Conservation (phyloP, 805 yeast species). For the Saturnispora besseyi region DNA sequence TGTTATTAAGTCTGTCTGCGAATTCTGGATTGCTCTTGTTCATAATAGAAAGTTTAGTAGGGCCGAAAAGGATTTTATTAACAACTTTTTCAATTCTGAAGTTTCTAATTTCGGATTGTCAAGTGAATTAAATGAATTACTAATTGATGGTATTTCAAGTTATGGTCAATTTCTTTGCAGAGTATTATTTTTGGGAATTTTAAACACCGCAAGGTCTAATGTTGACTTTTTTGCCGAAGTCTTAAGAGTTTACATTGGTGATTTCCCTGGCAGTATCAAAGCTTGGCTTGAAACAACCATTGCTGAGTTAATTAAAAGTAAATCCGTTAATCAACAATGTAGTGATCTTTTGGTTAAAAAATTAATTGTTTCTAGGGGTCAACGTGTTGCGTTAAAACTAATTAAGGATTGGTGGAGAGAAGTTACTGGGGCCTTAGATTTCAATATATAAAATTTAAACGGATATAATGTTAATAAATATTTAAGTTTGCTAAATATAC, state of each 20-base stretch:
- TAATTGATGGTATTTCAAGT: slow-evolving; percentile 24
- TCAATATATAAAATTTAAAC: slow-evolving; percentile 12
- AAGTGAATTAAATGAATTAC: neutral
- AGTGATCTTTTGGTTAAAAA: slow-evolving; percentile 44
- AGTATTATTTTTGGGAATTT: slow-evolving; percentile 33
- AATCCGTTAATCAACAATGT: slow-evolving; percentile 16
- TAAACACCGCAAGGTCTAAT: slow-evolving; percentile 49
- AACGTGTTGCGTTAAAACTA: slow-evolving; percentile 46
- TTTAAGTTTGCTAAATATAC: too few species aligned
- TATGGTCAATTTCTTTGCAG: slow-evolving; percentile 28
- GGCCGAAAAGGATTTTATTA: slow-evolving; percentile 3
- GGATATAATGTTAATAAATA: neutral
- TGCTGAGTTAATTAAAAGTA: slow-evolving; percentile 14
- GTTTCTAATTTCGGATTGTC: neutral
- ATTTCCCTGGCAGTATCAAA: neutral
- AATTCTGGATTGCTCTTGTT: slow-evolving; percentile 47
- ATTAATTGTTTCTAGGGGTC: slow-evolving; percentile 55
- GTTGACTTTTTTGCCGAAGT: slow-evolving; percentile 50
- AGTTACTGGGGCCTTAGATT: slow-evolving; percentile 46
- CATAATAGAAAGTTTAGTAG: slow-evolving; percentile 10
- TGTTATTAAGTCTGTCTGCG: slow-evolving; percentile 41
- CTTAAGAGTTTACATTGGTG: slow-evolving; percentile 20
- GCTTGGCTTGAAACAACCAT: slow-evolving; percentile 32
- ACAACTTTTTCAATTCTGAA: neutral
- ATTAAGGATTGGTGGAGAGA: slow-evolving; percentile 59